Evolutionary conservation across 345 rosid species (phyloP).

Genomic region (Corchorus capsularis): DNA sequence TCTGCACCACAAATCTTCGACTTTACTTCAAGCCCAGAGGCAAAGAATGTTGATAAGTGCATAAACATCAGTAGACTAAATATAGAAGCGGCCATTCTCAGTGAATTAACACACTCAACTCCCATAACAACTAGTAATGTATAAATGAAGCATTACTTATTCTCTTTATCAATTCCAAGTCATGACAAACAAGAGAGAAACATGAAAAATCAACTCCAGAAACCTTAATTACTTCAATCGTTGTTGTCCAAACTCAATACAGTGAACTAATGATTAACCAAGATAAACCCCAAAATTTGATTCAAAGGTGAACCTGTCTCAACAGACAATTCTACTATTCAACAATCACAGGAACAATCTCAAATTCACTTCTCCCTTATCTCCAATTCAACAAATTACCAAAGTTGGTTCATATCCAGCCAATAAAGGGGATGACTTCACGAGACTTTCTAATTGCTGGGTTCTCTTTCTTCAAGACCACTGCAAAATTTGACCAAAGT

Average conservation of each 20-base stretch:
- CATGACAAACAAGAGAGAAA: background rate
- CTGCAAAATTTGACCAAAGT: constrained; percentile 11
- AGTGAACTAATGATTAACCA: background rate
- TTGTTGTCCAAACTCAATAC: background rate
- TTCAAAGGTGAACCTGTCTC: constrained; percentile 11
- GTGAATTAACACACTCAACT: constrained; percentile 16
- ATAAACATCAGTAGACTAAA: constrained; percentile 43
- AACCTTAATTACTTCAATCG: constrained; percentile 20
- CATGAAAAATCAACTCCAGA: constrained; percentile 6
- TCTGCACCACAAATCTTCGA: constrained; percentile 56
- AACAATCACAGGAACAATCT: background rate
- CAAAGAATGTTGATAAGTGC: constrained; percentile 40
- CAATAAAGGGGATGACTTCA: background rate
- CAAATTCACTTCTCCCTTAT: constrained; percentile 18
- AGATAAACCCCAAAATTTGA: background rate
- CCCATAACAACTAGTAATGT: constrained; percentile 19
- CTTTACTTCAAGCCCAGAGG: constrained; percentile 40
- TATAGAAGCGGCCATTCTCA: constrained; percentile 38
- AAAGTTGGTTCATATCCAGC: constrained; percentile 6
- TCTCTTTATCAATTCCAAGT: constrained; percentile 1
- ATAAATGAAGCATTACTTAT: constrained; percentile 18
- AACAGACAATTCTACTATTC: background rate
- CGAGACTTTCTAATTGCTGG: constrained; percentile 9
- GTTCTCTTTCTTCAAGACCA: constrained; percentile 8
- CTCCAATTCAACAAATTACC: constrained; percentile 9